A percentile compares a stretch with the other conserved stretches of the same genome.
Evolutionary conservation across 768 basidiomycete genomes (phyloP).

Genomic region (Macrolepiota albuminosa): DNA sequence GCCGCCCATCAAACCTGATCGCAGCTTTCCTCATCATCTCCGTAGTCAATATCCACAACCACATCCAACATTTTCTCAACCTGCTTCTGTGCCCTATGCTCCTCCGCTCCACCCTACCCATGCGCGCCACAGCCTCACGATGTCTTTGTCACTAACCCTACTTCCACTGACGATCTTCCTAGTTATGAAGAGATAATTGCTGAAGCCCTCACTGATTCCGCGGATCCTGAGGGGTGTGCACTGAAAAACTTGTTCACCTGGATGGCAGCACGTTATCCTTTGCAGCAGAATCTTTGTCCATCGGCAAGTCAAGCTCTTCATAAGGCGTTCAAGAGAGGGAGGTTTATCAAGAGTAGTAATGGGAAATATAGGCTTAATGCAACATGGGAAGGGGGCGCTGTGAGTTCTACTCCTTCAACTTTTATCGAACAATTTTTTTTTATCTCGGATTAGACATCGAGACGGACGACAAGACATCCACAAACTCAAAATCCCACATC

Average conservation of each 20-base stretch:
- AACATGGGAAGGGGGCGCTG: constrained; percentile 78
- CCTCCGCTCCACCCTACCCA: constrained; percentile 30
- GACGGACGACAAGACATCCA: constrained; percentile 74
- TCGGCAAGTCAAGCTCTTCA: constrained; percentile 87
- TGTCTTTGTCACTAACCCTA: constrained; percentile 15
- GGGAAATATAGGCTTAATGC: constrained; percentile 76
- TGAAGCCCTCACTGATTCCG: constrained; percentile 63
- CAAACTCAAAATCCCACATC: constrained; percentile 46
- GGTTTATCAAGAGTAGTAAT: constrained; percentile 68
- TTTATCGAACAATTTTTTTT: background rate
- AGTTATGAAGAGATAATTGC: constrained; percentile 95
- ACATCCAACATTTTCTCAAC: constrained; percentile 36
- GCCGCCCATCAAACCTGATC: too few species aligned
- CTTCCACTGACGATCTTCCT: constrained; percentile 53
- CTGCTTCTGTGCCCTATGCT: constrained; percentile 26
- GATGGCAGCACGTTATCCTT: constrained; percentile 79
- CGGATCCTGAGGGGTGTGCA: constrained; percentile 69
- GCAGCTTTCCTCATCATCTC: background rate
- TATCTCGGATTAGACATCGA: constrained; percentile 49
- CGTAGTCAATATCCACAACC: background rate
- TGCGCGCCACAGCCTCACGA: constrained; percentile 17
- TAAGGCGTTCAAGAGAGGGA: constrained; percentile 78
- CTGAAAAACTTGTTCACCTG: constrained; percentile 82
- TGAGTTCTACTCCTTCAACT: constrained; percentile 31
- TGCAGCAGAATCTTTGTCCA: constrained; percentile 86